Conservation (phyloP, 192 early-diverging fungal genomes). For the Spizellomyces punctatus region DNA sequence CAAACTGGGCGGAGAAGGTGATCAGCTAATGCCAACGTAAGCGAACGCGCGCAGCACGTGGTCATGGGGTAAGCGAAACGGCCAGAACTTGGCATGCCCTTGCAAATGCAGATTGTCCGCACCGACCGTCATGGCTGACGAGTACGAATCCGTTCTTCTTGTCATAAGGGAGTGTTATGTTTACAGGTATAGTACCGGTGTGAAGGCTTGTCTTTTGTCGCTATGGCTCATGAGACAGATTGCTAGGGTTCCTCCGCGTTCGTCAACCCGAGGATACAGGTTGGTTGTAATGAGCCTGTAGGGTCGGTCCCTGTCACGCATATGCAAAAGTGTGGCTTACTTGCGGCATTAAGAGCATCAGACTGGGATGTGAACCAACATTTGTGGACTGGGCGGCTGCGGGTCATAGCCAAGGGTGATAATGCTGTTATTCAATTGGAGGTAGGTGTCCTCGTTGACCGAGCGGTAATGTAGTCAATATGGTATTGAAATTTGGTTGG, state of each 20-base stretch:
- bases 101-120: no score
- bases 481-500: no score
- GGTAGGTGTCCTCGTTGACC: constrained; percentile 35
- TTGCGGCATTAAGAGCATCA: constrained; percentile 52
- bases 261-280: constrained; percentile 67
- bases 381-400: constrained; percentile 78
- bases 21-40: no score
- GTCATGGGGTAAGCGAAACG: no score
- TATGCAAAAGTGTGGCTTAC: neutral
- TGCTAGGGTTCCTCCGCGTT: constrained; percentile 70
- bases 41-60: no score
- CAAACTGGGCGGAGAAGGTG: no score
- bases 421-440: constrained; percentile 76
- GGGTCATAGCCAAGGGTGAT: constrained; percentile 69
- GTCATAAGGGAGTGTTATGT: constrained; percentile 78
- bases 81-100: no score
- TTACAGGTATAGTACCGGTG: constrained; percentile 38
- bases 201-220: neutral
- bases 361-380: constrained; percentile 82
- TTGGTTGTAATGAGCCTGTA: constrained; percentile 14
- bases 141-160: constrained; percentile 77
- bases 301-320: neutral
- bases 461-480: no score
- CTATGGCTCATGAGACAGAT: neutral
- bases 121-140: constrained; percentile 48